Base-by-base conservation (phyloP, 805 yeast species). In the Clavispora santaluciae region DNA sequence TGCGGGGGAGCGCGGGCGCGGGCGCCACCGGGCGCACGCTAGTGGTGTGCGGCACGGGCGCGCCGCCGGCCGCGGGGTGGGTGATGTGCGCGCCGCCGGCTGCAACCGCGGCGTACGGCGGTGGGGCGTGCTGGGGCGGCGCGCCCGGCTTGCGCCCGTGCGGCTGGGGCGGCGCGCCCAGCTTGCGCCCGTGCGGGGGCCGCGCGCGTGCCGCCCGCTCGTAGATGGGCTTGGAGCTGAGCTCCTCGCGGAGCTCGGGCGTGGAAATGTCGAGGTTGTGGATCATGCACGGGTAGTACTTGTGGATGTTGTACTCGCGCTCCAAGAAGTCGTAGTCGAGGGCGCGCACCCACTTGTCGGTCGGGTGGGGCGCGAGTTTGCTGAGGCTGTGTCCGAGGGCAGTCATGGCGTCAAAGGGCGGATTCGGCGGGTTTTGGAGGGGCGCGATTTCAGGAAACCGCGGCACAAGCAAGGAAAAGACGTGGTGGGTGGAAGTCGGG, bases 191-290 rank as follows among this genome's bases (percentile, higher is more conserved):
- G 47, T n/a, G n/a, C n/a, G n/a, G n/a, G n/a, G n/a, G n/a, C n/a
- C n/a, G n/a, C n/a, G n/a, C n/a, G n/a, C n/a, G n/a, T n/a, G 63
- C 63, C 17, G 71, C 73, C 22, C 65, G 62, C 15, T 61, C 55
- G 43, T 69, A 69, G 15, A 69, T 67, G 5, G 73, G 75, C 45
- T 65, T 66, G 37, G 64, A 61, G 11, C 46, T 44, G 9, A 69
- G 56, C 53, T 65, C 49, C 21, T 51, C 57, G 41, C 53, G 53
- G 38, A 69, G 55, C n/a, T 53, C 50, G 3, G 75, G 73, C 3
- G 75, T 68, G 15, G 60, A 48, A 12, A 54, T 48, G 20, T 54
- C 68, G 13, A 57, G 57, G 45, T 68, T 68, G 45, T 67, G 73
- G 43, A 69, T 58, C 44, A 49, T 64, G 33, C 51, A 48, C 5